phyloP scores from a whole-genome alignment of 192 early-diverging fungal species.

The Gigaspora rosea region DNA sequence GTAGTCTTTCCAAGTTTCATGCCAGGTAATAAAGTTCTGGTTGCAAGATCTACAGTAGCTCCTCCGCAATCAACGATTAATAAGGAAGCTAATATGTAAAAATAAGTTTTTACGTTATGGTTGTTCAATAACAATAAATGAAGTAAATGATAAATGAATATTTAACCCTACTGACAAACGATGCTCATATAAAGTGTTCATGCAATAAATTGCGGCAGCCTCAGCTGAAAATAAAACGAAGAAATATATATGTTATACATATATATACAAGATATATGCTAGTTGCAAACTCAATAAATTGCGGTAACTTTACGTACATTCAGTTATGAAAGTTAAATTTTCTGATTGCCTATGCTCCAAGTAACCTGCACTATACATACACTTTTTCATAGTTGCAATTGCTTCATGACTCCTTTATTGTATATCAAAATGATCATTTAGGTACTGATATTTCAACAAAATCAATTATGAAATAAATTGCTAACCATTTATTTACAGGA shows the following conservation, averaged over 20 bases:
- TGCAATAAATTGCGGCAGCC: conserved; percentile 27
- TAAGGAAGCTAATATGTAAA: conserved; percentile 31
- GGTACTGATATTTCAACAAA: too few relatives aligned
- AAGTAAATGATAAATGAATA: not conserved
- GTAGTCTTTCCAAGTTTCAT: conserved; percentile 44
- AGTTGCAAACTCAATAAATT: too few relatives aligned
- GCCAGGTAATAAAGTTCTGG: conserved; percentile 23
- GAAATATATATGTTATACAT: not conserved
- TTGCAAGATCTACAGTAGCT: conserved; percentile 48
- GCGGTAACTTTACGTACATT: too few relatives aligned
- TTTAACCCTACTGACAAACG: conserved; percentile 16
- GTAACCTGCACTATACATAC: conserved; percentile 52
- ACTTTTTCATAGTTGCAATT: conserved; percentile 55
- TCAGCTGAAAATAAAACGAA: conserved; percentile 13
- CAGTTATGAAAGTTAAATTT: conserved; percentile 16
- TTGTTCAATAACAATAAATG: not conserved
- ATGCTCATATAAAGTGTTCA: conserved; percentile 19
- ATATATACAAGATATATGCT: too few relatives aligned
- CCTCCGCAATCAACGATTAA: conserved; percentile 51
- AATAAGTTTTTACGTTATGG: not conserved
- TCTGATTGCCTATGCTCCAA: conserved; percentile 38
- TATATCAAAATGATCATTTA: too few relatives aligned
- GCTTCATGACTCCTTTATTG: conserved; percentile 28
- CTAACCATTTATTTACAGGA: conserved; percentile 30
- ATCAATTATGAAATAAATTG: not conserved